A percentile compares a stretch with the other conserved stretches of the same genome.
Conservation (phyloP, 495 filamentous ascomycete species). For the Aspergillus taichungensis region DNA sequence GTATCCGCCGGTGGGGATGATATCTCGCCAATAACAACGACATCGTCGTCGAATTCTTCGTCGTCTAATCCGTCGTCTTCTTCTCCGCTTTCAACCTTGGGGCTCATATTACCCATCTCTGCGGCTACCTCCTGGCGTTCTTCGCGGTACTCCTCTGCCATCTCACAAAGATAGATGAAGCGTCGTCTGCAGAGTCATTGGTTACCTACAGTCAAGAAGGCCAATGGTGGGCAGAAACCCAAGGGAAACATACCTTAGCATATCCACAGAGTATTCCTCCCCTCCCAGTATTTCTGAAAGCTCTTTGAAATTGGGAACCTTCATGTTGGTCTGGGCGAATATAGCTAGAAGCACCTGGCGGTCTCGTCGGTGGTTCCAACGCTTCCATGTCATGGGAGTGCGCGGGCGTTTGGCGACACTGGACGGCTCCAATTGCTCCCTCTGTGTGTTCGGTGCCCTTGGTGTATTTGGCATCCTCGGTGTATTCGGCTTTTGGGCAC, state of each 20-base stretch:
- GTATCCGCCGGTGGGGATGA: too few species aligned
- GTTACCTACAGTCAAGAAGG: neutral
- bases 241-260: neutral
- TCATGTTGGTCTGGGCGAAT: neutral
- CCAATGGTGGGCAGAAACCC: neutral
- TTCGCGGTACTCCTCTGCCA: slow-evolving; percentile 1
- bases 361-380: slow-evolving; percentile 7
- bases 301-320: slow-evolving; percentile 1
- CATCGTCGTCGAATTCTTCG: neutral
- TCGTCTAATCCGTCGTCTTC: neutral
- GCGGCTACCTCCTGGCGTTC: slow-evolving; percentile 2
- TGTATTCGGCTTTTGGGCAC: too few species aligned
- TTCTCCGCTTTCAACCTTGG: neutral
- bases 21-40: neutral
- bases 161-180: neutral
- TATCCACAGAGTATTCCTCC: neutral
- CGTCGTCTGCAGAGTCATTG: neutral
- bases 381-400: slow-evolving; percentile 3
- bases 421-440: neutral
- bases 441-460: neutral
- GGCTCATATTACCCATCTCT: neutral
- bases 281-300: slow-evolving; percentile 4
- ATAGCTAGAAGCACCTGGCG: slow-evolving; percentile 6
- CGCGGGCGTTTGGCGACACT: neutral
- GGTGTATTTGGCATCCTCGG: neutral